These are phyloP conservation scores for Wickerhamiella dianesei DNA, from an alignment of 805 yeast genomes.

Conservation along the genomic window DNA sequence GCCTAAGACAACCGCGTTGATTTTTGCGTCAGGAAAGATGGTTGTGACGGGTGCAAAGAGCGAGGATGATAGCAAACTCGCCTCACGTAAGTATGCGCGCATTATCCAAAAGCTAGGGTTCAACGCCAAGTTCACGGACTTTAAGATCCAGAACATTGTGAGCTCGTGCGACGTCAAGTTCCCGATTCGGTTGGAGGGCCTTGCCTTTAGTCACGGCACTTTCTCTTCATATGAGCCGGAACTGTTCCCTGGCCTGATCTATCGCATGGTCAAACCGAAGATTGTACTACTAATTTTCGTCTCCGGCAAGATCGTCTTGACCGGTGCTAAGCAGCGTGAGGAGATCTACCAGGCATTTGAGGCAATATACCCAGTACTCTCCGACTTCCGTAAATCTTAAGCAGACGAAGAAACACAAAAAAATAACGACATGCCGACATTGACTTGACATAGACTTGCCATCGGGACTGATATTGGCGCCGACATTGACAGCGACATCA, in stretches of 20 bases:
- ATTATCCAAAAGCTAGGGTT: conserved; percentile 96
- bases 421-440: not conserved
- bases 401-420: not conserved
- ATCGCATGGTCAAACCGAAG: conserved; percentile 98
- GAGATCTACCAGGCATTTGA: conserved; percentile 97
- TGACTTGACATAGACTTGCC: conserved; percentile 19
- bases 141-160: conserved; percentile 94
- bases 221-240: conserved; percentile 98
- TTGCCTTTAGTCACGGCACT: conserved; percentile 96
- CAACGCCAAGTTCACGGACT: conserved; percentile 94
- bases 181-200: conserved; percentile 92
- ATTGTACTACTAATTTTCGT: conserved; percentile 92
- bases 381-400: conserved; percentile 83
- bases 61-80: conserved; percentile 96
- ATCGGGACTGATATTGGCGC: conserved; percentile 62
- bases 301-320: conserved; percentile 90
- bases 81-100: conserved; percentile 94
- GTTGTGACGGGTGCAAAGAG: conserved; percentile 99
- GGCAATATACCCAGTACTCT: conserved; percentile 94
- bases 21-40: conserved; percentile 98
- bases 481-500: conserved; percentile 67
- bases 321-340: conserved; percentile 98
- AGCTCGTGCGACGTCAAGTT: conserved; percentile 98
- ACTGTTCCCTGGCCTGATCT: conserved; percentile 92
- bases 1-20: conserved; percentile 94